These are phyloP conservation scores for Penicillium expansum DNA, from an alignment of 2,329 filamentous ascomycete genomes.

Conservation along the genomic window DNA sequence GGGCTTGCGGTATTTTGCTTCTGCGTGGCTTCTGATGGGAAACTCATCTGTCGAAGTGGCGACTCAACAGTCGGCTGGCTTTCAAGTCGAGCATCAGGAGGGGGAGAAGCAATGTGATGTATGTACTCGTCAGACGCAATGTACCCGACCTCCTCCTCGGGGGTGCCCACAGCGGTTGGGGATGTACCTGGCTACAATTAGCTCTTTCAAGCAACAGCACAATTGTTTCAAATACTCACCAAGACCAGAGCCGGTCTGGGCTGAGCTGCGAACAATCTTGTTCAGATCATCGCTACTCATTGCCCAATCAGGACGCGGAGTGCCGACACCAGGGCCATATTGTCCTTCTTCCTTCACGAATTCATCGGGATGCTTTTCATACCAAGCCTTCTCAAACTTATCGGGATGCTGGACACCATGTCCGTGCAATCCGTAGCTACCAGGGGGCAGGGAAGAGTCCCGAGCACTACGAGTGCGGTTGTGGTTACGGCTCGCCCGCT, in stretches of 20 bases:
- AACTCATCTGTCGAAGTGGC: slow-evolving; percentile 51
- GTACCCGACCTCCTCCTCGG: slow-evolving; percentile 87
- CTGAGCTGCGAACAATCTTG: slow-evolving; percentile 76
- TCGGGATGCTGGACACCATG: slow-evolving; percentile 74
- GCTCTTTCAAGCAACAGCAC: not conserved
- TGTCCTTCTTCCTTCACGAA: slow-evolving; percentile 69
- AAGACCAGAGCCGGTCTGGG: slow-evolving; percentile 49
- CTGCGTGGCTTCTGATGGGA: slow-evolving; percentile 48
- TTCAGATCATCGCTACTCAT: slow-evolving; percentile 88
- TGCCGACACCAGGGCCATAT: slow-evolving; percentile 58
- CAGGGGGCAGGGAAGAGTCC: slow-evolving; percentile 71
- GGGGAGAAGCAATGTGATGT: slow-evolving; percentile 69
- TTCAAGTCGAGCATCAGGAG: slow-evolving; percentile 43
- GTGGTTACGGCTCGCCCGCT: slow-evolving; percentile 57
- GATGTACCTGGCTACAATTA: slow-evolving; percentile 57
- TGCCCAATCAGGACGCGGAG: slow-evolving; percentile 69
- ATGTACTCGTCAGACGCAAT: slow-evolving; percentile 81
- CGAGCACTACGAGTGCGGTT: slow-evolving; percentile 69
- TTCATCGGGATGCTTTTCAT: slow-evolving; percentile 83
- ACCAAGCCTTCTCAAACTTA: slow-evolving; percentile 87
- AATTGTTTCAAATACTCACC: slow-evolving; percentile 44
- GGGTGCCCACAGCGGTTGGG: slow-evolving; percentile 65
- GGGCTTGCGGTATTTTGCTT: slow-evolving; percentile 13
- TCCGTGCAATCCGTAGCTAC: slow-evolving; percentile 89
- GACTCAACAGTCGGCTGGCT: slow-evolving; percentile 51